Evolutionary conservation across 352 stramenopile genomes (phyloP).

Genomic region (Phytophthora macrochlamydospora): DNA sequence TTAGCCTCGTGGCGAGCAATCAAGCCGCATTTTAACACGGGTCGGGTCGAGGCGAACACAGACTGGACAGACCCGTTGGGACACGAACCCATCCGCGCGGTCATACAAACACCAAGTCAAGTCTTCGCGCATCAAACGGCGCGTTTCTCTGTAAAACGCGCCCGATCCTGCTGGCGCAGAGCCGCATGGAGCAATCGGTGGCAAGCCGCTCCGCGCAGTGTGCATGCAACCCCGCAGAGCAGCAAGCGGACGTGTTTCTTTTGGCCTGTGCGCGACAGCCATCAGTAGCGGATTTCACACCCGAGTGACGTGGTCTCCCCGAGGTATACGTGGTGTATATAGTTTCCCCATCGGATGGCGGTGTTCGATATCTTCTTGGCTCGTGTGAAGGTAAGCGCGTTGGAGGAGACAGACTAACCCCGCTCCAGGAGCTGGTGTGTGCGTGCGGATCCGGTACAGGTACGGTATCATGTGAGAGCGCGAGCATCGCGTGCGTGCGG

Average conservation of each 20-base stretch:
- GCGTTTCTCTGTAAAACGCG: not conserved
- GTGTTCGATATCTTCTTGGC: no score
- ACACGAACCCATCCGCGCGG: not conserved
- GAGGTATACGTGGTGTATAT: no score
- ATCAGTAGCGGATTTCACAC: not conserved
- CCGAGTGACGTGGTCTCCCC: not conserved
- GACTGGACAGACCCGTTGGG: not conserved
- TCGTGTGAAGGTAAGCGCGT: no score
- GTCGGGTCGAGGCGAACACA: not conserved
- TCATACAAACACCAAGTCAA: not conserved
- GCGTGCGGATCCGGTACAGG: no score
- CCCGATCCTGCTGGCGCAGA: not conserved
- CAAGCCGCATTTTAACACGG: constrained; percentile 1
- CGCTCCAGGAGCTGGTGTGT: no score
- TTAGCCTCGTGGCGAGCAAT: not conserved
- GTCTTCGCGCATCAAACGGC: not conserved
- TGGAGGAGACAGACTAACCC: no score
- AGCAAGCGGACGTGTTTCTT: not conserved
- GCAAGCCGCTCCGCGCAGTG: not conserved
- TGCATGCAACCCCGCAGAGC: not conserved
- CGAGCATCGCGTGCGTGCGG: no score
- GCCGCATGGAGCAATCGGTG: not conserved
- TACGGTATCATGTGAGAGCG: no score
- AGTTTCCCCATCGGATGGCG: no score
- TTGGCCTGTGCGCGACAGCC: not conserved